Evolutionary conservation across 1,284 basidiomycete species (phyloP).

Genomic region (Xanthoconium separans): DNA sequence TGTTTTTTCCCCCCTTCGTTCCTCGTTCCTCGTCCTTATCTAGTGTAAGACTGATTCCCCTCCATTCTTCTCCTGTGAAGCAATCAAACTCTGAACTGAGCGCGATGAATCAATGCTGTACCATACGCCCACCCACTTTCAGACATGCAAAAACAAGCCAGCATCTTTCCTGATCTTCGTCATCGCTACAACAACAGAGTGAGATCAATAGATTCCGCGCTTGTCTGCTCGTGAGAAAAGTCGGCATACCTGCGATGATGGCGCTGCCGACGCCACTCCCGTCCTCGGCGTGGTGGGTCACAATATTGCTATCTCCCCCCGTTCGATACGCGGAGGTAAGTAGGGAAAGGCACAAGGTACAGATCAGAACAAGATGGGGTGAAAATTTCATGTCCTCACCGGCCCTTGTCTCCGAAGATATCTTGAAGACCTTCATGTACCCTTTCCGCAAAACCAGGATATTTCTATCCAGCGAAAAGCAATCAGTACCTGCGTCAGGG

Average conservation of each 20-base stretch:
- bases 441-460: conserved; percentile 88
- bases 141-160: conserved; percentile 41
- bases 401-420: conserved; percentile 92
- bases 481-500: conserved; percentile 10
- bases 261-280: conserved; percentile 95
- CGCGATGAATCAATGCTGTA: background rate
- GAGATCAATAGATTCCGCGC: background rate
- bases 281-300: conserved; percentile 91
- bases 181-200: conserved; percentile 45
- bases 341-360: background rate
- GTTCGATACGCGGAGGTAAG: background rate
- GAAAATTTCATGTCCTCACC: conserved; percentile 48
- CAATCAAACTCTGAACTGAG: background rate
- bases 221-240: background rate
- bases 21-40: background rate
- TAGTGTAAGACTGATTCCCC: conserved; percentile 6
- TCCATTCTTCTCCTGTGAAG: background rate
- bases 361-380: background rate
- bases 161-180: conserved; percentile 57
- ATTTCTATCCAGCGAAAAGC: conserved; percentile 63
- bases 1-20: background rate
- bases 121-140: conserved; percentile 3
- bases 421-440: conserved; percentile 88
- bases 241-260: conserved; percentile 81
- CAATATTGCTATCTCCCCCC: conserved; percentile 60